Percentiles rank a stretch among this genome's conserved stretches.
phyloP scores from a whole-genome alignment of 2,329 filamentous ascomycete species.

The Curvularia eragrostidis region DNA sequence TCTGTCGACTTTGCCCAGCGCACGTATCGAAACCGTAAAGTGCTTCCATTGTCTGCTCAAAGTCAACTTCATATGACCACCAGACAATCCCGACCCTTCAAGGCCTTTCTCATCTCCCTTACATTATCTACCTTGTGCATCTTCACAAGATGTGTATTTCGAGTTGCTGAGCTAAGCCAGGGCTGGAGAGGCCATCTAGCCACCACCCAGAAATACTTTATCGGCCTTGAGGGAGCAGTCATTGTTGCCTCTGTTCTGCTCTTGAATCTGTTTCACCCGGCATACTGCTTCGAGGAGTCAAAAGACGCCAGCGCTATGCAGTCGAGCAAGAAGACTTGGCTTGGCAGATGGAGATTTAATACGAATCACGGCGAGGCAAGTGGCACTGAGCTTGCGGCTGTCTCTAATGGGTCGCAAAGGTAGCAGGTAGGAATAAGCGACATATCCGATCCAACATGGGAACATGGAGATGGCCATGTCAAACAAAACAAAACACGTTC shows the following conservation, averaged over 20 bases:
- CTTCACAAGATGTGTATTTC: slow-evolving; percentile 69
- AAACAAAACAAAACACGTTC: too few species aligned
- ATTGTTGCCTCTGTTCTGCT: slow-evolving; percentile 42
- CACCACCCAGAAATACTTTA: slow-evolving; percentile 49
- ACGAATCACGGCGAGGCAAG: slow-evolving; percentile 3
- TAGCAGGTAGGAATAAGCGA: neutral
- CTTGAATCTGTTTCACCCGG: slow-evolving; percentile 48
- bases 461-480: too few species aligned
- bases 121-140: slow-evolving; percentile 67
- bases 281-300: slow-evolving; percentile 46
- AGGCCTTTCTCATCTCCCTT: slow-evolving; percentile 63
- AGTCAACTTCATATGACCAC: slow-evolving; percentile 36
- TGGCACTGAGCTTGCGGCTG: slow-evolving; percentile 14
- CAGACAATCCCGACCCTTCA: slow-evolving; percentile 54
- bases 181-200: slow-evolving; percentile 69
- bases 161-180: slow-evolving; percentile 69
- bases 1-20: slow-evolving; percentile 51
- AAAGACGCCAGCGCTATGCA: slow-evolving; percentile 21
- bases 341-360: neutral
- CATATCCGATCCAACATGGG: neutral
- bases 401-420: slow-evolving; percentile 4
- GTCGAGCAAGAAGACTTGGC: slow-evolving; percentile 11
- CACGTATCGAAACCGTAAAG: slow-evolving; percentile 29
- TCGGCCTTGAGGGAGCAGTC: slow-evolving; percentile 48
- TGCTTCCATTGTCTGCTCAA: slow-evolving; percentile 28